Evolutionary conservation across 148 eudicot genomes (phyloP).

Genomic region (Persicaria tinctoria): DNA sequence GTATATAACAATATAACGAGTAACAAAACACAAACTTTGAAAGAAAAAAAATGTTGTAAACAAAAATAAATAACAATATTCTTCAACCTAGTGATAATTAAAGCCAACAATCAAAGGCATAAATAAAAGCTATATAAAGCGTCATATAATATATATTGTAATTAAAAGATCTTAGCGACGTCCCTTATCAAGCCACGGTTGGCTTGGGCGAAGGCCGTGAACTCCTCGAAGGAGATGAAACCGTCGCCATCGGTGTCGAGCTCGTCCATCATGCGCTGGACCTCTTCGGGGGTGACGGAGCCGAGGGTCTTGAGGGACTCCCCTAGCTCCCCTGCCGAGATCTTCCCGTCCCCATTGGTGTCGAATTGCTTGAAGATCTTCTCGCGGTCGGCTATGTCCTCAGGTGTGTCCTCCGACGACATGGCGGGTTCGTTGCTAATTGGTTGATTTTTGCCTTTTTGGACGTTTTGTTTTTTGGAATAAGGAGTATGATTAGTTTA

Average conservation of each 20-base stretch:
- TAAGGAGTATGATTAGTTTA: neutral
- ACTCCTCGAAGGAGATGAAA: constrained; percentile 60
- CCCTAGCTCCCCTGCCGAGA: constrained; percentile 68
- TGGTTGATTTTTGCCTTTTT: neutral
- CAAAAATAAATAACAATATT: no score
- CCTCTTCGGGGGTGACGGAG: constrained; percentile 45
- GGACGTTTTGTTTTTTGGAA: neutral
- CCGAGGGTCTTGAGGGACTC: constrained; percentile 67
- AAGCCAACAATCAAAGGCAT: no score
- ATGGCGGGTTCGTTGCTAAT: constrained; percentile 20
- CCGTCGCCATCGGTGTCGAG: constrained; percentile 77
- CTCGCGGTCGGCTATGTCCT: constrained; percentile 57
- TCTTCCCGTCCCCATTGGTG: constrained; percentile 73
- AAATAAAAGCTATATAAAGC: no score
- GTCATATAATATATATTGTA: neutral
- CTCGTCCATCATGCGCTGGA: constrained; percentile 61
- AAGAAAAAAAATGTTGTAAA: no score
- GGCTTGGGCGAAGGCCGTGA: constrained; percentile 46
- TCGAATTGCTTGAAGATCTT: constrained; percentile 66
- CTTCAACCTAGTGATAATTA: no score
- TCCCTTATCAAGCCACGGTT: constrained; percentile 70
- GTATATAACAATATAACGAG: no score
- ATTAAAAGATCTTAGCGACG: constrained; percentile 73
- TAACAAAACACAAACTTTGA: no score
- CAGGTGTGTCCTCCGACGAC: constrained; percentile 50